Percentiles rank a stretch among this genome's conserved stretches.
These are phyloP conservation scores for Daldinia sp. DNA, from an alignment of 2,329 filamentous ascomycete species.

Conservation along the genomic window DNA sequence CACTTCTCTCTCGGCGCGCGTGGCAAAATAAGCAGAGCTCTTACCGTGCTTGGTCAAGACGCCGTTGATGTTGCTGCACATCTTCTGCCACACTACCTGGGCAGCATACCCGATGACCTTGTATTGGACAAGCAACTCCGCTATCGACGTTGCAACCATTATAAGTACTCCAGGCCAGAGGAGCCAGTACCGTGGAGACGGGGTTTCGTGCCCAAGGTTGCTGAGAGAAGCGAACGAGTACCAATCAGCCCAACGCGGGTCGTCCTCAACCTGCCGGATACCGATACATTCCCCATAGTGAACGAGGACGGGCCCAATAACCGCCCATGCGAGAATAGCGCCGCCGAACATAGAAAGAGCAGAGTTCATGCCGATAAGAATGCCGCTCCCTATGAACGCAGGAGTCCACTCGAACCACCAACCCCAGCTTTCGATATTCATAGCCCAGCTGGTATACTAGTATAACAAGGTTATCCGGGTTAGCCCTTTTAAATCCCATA, in stretches of 20 bases:
- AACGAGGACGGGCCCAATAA: slow-evolving; percentile 66
- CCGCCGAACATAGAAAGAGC: slow-evolving; percentile 66
- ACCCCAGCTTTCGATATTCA: slow-evolving; percentile 65
- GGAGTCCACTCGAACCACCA: slow-evolving; percentile 67
- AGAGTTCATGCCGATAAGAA: slow-evolving; percentile 66
- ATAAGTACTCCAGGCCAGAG: slow-evolving; percentile 55
- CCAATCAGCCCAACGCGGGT: slow-evolving; percentile 55
- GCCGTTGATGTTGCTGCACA: slow-evolving; percentile 53
- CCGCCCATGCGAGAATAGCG: slow-evolving; percentile 61
- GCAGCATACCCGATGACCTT: slow-evolving; percentile 51
- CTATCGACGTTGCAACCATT: slow-evolving; percentile 52
- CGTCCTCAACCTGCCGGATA: slow-evolving; percentile 44
- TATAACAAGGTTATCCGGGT: background rate
- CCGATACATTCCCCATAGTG: slow-evolving; percentile 59
- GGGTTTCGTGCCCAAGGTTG: slow-evolving; percentile 46
- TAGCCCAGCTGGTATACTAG: slow-evolving; percentile 51
- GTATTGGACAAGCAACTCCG: slow-evolving; percentile 51
- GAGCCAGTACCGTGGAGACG: slow-evolving; percentile 52
- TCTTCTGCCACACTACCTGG: slow-evolving; percentile 58
- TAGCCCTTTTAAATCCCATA: background rate
- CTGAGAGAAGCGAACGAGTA: slow-evolving; percentile 49
- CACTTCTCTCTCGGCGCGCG: slow-evolving; percentile 46
- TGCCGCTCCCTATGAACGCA: slow-evolving; percentile 66
- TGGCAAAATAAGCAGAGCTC: slow-evolving; percentile 53
- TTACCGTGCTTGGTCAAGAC: slow-evolving; percentile 52